Conservation (phyloP, 2,329 filamentous ascomycete genomes). For the Aspergillus sp. region DNA sequence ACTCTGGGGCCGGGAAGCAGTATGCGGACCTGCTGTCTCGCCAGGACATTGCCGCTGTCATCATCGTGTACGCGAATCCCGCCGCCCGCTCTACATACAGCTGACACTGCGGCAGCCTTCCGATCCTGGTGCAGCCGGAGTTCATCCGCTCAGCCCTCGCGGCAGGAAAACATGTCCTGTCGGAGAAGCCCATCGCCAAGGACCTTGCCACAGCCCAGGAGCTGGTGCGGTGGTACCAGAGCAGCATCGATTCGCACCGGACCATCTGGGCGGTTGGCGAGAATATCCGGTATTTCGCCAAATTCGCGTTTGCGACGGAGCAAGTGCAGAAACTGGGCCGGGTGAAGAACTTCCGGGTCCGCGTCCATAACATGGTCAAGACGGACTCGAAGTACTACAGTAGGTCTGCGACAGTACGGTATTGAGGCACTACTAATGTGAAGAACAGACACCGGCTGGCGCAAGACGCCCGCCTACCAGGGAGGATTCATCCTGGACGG, state of each 20-base stretch:
- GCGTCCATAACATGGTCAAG: constrained; percentile 37
- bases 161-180: constrained; percentile 48
- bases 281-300: constrained; percentile 47
- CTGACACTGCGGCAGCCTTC: too few species aligned
- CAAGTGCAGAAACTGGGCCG: constrained; percentile 40
- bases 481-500: constrained; percentile 52
- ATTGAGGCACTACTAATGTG: constrained; percentile 5
- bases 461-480: constrained; percentile 47
- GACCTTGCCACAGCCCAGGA: constrained; percentile 43
- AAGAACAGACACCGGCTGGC: constrained; percentile 43
- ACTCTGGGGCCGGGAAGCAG: constrained; percentile 36
- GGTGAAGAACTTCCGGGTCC: constrained; percentile 42
- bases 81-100: too few species aligned
- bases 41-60: constrained; percentile 41
- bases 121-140: constrained; percentile 44
- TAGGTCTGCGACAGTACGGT: constrained; percentile 17
- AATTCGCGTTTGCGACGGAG: constrained; percentile 38
- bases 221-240: constrained; percentile 43
- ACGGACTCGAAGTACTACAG: constrained; percentile 46
- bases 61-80: constrained; percentile 45
- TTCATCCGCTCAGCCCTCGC: constrained; percentile 41
- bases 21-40: constrained; percentile 41
- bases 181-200: constrained; percentile 50
- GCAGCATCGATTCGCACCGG: constrained; percentile 30
- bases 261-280: constrained; percentile 45